phyloP scores from a whole-genome alignment of 352 stramenopile genomes.

The Phytophthora brassicae region DNA sequence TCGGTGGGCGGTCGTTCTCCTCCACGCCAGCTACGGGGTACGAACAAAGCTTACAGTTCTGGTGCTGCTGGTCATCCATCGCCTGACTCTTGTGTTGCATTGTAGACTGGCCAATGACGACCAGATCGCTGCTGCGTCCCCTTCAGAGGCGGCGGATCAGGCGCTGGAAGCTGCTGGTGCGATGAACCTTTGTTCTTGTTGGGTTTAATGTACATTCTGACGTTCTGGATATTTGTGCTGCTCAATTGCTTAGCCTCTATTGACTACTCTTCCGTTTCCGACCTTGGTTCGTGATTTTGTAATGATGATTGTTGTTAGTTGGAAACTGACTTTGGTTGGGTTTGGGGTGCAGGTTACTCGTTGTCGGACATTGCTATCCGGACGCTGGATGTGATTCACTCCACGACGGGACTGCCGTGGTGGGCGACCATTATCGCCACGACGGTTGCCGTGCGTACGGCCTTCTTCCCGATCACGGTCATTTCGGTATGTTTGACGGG shows the following conservation, averaged over 20 bases:
- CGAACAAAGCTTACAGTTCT: not conserved
- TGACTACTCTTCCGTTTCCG: slow-evolving; percentile 55
- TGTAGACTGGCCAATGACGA: slow-evolving; percentile 47
- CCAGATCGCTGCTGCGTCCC: slow-evolving; percentile 44
- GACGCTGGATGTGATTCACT: slow-evolving; percentile 73
- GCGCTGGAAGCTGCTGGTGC: slow-evolving; percentile 46
- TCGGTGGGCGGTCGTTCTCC: slow-evolving; percentile 63
- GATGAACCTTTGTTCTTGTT: not conserved
- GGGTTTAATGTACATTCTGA: slow-evolving; percentile 12
- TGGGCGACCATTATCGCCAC: slow-evolving; percentile 86
- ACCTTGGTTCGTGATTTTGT: slow-evolving; percentile 44
- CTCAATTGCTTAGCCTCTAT: slow-evolving; percentile 33
- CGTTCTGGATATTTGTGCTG: slow-evolving; percentile 1
- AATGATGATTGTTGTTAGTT: not conserved
- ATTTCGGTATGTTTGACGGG: slow-evolving; percentile 54
- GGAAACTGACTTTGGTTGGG: slow-evolving; percentile 8
- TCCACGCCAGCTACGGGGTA: slow-evolving; percentile 54
- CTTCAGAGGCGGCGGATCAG: slow-evolving; percentile 47
- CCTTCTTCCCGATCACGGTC: slow-evolving; percentile 77
- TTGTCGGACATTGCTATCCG: slow-evolving; percentile 77
- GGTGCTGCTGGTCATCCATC: not conserved
- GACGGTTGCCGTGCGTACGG: slow-evolving; percentile 72
- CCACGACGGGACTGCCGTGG: slow-evolving; percentile 82
- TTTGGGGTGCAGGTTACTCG: slow-evolving; percentile 41
- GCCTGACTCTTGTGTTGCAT: slow-evolving; percentile 1